A percentile compares a stretch with the other conserved stretches of the same genome.
These are phyloP conservation scores for Aegilops speltoides DNA, from an alignment of 176 grass and related monocot species.

Conservation along the genomic window DNA sequence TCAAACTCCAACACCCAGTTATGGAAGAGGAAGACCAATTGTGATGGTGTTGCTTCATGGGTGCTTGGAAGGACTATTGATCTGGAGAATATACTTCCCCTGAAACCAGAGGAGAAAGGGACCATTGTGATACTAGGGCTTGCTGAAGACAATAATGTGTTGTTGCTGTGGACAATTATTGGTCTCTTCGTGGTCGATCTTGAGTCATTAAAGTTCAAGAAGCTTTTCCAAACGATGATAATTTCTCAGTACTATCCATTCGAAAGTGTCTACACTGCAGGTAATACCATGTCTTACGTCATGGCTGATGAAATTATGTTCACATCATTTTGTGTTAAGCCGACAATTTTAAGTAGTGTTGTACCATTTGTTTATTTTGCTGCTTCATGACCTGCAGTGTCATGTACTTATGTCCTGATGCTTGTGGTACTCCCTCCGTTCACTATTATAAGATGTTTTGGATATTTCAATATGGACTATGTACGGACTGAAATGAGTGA, in stretches of 20 bases:
- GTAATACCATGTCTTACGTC: not conserved
- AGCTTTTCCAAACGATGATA: not conserved
- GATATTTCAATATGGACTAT: too few species aligned
- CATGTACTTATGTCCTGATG: too few species aligned
- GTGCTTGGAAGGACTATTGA: not conserved
- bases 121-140: not conserved
- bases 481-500: too few species aligned
- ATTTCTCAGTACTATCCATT: not conserved
- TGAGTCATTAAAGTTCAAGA: not conserved
- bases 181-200: not conserved
- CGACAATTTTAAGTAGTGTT: not conserved
- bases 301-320: not conserved
- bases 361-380: not conserved
- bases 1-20: not conserved
- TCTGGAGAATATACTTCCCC: not conserved
- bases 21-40: not conserved
- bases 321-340: not conserved
- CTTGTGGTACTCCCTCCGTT: too few species aligned
- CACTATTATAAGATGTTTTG: too few species aligned
- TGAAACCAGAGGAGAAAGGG: not conserved
- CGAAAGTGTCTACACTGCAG: not conserved
- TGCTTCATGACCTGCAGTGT: not conserved
- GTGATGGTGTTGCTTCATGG: not conserved
- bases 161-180: not conserved
- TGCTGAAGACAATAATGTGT: not conserved